phyloP scores from a whole-genome alignment of 129 eudicot species.

The Glebionis coronaria region DNA sequence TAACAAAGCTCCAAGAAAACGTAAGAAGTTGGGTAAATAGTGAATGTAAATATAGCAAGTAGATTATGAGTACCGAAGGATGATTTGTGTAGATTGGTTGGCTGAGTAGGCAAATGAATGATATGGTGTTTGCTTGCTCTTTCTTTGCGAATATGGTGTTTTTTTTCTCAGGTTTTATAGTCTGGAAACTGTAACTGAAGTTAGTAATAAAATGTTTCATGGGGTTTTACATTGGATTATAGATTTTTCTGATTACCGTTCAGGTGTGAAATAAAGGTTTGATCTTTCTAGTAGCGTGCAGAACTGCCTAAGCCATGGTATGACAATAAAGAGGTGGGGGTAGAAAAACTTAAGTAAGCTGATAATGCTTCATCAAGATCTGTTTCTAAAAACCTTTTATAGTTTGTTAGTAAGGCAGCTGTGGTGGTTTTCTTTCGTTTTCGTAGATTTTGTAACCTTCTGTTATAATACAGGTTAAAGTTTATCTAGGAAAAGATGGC shows the following conservation, averaged over 20 bases:
- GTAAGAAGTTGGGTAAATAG: conserved; percentile 29
- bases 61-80: conserved; percentile 19
- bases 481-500: no score
- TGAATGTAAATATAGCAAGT: conserved; percentile 35
- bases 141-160: neutral
- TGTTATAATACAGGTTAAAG: no score
- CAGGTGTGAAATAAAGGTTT: no score
- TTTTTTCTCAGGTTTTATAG: conserved; percentile 8
- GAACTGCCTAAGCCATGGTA: no score
- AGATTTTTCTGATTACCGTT: neutral
- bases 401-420: no score
- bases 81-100: conserved; percentile 19
- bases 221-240: conserved; percentile 14
- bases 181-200: conserved; percentile 10
- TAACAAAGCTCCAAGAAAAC: conserved; percentile 15
- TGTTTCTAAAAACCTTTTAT: no score
- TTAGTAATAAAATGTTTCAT: conserved; percentile 23
- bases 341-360: no score
- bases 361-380: no score
- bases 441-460: no score
- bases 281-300: no score
- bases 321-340: no score
- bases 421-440: no score
- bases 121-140: conserved; percentile 3
- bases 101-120: conserved; percentile 7